These are phyloP conservation scores for Paracoccidioides lutzii DNA, from an alignment of 2,329 filamentous ascomycete species.

Conservation along the genomic window DNA sequence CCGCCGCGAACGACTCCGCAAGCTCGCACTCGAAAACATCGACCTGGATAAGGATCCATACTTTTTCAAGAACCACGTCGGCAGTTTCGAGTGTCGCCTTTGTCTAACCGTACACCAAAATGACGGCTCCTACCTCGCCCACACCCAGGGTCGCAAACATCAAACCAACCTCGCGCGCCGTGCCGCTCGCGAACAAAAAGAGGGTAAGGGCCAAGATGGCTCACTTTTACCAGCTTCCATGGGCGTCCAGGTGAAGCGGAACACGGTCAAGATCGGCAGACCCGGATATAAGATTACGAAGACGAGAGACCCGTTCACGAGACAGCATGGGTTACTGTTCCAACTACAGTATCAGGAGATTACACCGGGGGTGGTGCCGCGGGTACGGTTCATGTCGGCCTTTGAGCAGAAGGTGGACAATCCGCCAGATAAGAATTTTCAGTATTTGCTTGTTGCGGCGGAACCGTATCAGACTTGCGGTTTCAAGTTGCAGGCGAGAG, in stretches of 20 bases:
- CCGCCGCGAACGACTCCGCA: constrained; percentile 90
- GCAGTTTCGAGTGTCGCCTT: constrained; percentile 92
- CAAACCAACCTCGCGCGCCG: constrained; percentile 95
- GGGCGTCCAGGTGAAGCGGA: constrained; percentile 64
- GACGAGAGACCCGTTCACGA: constrained; percentile 72
- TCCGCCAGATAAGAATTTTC: constrained; percentile 76
- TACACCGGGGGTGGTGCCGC: constrained; percentile 57
- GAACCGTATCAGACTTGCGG: constrained; percentile 97
- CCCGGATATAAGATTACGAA: constrained; percentile 98
- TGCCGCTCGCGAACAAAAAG: constrained; percentile 87
- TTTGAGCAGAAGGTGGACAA: constrained; percentile 94
- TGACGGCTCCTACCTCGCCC: constrained; percentile 94
- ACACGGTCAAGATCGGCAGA: constrained; percentile 85
- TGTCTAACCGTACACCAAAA: constrained; percentile 98
- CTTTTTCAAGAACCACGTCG: constrained; percentile 99
- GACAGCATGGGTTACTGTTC: constrained; percentile 85
- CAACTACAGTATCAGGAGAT: constrained; percentile 95
- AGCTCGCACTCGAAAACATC: constrained; percentile 96
- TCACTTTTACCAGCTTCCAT: constrained; percentile 61
- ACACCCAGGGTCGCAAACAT: constrained; percentile 97
- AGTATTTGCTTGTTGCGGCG: constrained; percentile 88
- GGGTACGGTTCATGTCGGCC: constrained; percentile 93
- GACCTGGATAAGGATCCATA: constrained; percentile 99
- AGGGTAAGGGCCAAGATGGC: constrained; percentile 55
- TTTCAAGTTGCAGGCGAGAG: constrained; percentile 88